Percentiles rank a stretch among this genome's conserved stretches.
These are phyloP conservation scores for Sphaerulina vaccinii DNA, from an alignment of 2,329 filamentous ascomycete genomes.

Conservation along the genomic window DNA sequence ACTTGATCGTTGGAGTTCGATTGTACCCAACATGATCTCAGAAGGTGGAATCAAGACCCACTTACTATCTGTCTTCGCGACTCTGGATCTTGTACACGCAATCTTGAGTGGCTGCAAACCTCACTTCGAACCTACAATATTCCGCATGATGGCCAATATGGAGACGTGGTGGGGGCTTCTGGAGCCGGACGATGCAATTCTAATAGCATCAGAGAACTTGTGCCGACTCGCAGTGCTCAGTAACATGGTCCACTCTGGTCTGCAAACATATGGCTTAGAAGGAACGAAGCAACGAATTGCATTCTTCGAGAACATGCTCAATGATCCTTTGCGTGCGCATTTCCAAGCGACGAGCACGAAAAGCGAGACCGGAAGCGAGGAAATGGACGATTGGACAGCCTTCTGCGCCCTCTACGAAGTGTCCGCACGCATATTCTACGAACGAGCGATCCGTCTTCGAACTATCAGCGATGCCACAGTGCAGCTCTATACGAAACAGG, in stretches of 20 bases:
- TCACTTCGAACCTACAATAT: conserved; percentile 18
- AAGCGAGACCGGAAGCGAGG: neutral
- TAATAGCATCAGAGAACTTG: conserved; percentile 3
- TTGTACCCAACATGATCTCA: conserved; percentile 13
- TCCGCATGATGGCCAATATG: conserved; percentile 12
- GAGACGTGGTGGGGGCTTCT: conserved; percentile 21
- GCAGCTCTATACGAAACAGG: conserved; percentile 12
- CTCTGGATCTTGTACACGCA: conserved; percentile 19
- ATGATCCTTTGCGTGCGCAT: neutral
- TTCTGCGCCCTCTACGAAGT: conserved; percentile 12
- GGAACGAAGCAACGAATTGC: neutral
- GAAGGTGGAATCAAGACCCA: conserved; percentile 17
- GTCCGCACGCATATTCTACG: conserved; percentile 14
- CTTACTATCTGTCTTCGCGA: conserved; percentile 19
- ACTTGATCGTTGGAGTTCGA: conserved; percentile 19
- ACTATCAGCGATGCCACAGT: conserved; percentile 12
- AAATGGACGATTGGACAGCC: conserved; percentile 6
- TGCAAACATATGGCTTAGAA: neutral
- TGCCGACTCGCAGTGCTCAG: conserved; percentile 15
- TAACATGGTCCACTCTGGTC: conserved; percentile 5
- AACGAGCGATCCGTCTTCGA: conserved; percentile 10
- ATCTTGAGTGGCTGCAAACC: conserved; percentile 17
- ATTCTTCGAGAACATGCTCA: conserved; percentile 4
- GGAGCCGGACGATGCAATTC: conserved; percentile 2
- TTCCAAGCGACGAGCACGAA: neutral